A percentile compares a stretch with the other conserved stretches of the same genome.
Evolutionary conservation across 257 asterid genomes (phyloP).

Genomic region (Cinchona pubescens): DNA sequence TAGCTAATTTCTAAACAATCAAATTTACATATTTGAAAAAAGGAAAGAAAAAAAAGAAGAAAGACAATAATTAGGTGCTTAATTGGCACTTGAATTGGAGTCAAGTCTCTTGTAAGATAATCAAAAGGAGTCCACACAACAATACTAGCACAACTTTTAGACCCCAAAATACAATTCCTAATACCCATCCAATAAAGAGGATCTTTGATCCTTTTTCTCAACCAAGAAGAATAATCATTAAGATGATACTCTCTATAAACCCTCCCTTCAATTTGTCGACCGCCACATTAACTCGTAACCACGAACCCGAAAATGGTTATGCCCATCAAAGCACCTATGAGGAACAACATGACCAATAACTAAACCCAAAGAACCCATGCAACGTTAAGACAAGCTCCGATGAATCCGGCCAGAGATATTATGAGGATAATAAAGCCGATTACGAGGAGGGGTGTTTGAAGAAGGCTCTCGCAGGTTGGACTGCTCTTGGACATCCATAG

Average conservation of each 20-base stretch:
- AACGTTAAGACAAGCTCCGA: conserved; percentile 88
- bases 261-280: conserved; percentile 56
- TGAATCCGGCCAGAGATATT: conserved; percentile 79
- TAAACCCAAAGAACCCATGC: conserved; percentile 95
- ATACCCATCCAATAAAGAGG: conserved; percentile 63
- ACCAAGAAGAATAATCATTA: conserved; percentile 65
- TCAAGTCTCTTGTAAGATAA: conserved; percentile 62
- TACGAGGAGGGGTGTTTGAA: conserved; percentile 76
- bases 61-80: not conserved
- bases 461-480: conserved; percentile 80
- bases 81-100: conserved; percentile 72
- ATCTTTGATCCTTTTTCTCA: conserved; percentile 63
- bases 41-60: not conserved
- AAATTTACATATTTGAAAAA: not conserved
- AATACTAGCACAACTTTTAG: conserved; percentile 67
- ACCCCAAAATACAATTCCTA: conserved; percentile 65
- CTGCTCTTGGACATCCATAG: conserved; percentile 88
- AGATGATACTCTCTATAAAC: conserved; percentile 61
- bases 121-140: conserved; percentile 74
- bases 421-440: conserved; percentile 72
- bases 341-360: conserved; percentile 62
- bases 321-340: conserved; percentile 65
- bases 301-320: conserved; percentile 79
- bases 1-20: not conserved
- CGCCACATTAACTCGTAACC: conserved; percentile 75